Evolutionary conservation across 2,329 filamentous ascomycete genomes (phyloP), one percentile per base, ranked within the genome.

Genomic region (Leptographium radiaticola): DNA sequence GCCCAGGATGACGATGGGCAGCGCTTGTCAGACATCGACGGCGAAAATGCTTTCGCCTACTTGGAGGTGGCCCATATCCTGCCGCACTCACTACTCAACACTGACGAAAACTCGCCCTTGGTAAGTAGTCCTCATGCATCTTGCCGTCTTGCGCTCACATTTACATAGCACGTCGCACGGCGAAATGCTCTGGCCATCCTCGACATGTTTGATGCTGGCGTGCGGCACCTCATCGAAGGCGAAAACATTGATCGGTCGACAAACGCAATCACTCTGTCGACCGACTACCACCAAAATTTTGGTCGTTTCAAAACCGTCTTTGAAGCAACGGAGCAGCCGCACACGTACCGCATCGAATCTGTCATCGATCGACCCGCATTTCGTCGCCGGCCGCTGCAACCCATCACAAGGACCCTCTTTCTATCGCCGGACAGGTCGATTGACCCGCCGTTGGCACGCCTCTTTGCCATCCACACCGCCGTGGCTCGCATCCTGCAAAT

Each of bases 141-240:
- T 25, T 25, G 25, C 2, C 25, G 25, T 25, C 25, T 25, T 6
- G 4, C 16, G 16, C 38, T 40, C 16, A 40, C 38, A 40, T 6
- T 40, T 16, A 12, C 2, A 40, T 40, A 40, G 38, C 38, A 40
- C 12, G 38, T 40, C 6, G 51, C 51, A 25, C 42, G 42, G 1
- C 36, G 51, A 15, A 52, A 39, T 52, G 51, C 51, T 9, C 44
- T 53, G 9, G 42, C 40, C 11, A 40, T 53, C n/a, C 36, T 53
- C 6, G 45, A 53, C 20, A 53, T 53, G 51, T 53, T 53, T 42
- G 51, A 53, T 43, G 25, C 34, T 11, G 51, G 51, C 4, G 44
- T 53, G n/a, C 38, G 44, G 2, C 44, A 53, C 38, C 25, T 53
- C 6, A 42, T 49, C 18, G 51, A 49, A 33, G 51, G 51, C 13